A percentile compares a stretch with the other conserved stretches of the same genome.
These are phyloP conservation scores for Alnus rubra DNA, from an alignment of 306 rosid genomes.

Conservation along the genomic window DNA sequence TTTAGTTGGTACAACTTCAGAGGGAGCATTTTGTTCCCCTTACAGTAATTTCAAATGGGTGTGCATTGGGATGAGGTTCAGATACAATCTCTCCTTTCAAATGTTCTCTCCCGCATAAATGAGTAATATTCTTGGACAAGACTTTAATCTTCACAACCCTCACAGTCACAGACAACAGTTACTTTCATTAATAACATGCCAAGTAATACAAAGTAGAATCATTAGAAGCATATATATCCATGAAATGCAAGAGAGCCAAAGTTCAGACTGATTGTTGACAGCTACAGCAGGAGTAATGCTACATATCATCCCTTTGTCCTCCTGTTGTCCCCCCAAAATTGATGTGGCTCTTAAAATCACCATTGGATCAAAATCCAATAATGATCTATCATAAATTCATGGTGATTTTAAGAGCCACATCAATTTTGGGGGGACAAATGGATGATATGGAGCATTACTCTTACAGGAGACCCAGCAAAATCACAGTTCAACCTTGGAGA, in stretches of 20 bases:
- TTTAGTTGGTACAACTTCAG: neutral
- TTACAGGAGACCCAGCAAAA: neutral
- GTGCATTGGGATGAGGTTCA: neutral
- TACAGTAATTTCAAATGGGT: neutral
- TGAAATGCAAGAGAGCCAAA: neutral
- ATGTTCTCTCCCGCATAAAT: neutral
- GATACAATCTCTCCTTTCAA: neutral
- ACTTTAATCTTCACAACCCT: neutral
- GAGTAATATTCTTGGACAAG: neutral
- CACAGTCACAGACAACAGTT: neutral
- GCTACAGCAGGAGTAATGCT: no score
- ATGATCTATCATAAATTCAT: no score
- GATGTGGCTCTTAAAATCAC: no score
- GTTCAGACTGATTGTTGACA: neutral
- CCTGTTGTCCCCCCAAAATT: no score
- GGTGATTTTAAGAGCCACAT: no score
- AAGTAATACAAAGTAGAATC: conserved; percentile 3
- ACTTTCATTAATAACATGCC: neutral
- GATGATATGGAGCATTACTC: no score
- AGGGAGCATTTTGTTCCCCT: neutral
- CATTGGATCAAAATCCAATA: no score
- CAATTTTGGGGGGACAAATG: no score
- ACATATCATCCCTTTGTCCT: no score
- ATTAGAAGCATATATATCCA: neutral
- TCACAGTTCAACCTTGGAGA: no score